Conservation (phyloP, 2,329 filamentous ascomycete genomes). For the Monilinia fructigena region DNA sequence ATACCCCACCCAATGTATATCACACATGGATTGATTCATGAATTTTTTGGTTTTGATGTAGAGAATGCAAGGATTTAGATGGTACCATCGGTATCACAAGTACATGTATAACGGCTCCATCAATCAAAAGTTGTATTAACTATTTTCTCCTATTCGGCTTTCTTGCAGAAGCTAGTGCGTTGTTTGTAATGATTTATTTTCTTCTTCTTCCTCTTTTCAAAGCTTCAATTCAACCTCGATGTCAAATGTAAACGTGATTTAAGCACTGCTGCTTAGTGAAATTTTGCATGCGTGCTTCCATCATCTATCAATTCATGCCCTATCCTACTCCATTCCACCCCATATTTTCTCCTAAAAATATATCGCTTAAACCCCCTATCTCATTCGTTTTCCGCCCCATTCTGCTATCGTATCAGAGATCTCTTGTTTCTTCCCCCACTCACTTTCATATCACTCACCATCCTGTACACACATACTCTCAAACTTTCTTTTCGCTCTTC, state of each 20-base stretch:
- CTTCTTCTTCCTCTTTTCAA: neutral
- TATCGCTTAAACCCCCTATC: neutral
- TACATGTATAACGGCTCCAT: too few relatives aligned
- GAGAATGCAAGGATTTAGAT: too few relatives aligned
- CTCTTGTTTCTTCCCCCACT: neutral
- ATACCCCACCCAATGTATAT: too few relatives aligned
- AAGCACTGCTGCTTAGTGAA: slow-evolving; percentile 14
- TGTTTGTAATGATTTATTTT: neutral
- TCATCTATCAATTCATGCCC: neutral
- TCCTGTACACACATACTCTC: slow-evolving; percentile 10
- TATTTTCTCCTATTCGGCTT: neutral
- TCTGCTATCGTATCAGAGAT: slow-evolving; percentile 9
- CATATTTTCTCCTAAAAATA: slow-evolving; percentile 1
- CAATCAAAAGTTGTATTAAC: neutral
- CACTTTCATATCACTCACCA: neutral
- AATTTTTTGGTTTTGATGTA: too few relatives aligned
- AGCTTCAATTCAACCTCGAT: too few relatives aligned
- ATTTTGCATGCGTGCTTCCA: neutral
- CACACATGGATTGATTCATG: too few relatives aligned
- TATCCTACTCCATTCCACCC: neutral
- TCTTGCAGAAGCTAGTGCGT: neutral
- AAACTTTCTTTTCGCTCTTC: neutral
- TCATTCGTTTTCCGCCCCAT: slow-evolving; percentile 3
- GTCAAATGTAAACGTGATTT: neutral
- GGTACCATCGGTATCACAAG: too few relatives aligned